Evolutionary conservation across 371 early-diverging fungal species (phyloP), one percentile per base, ranked within the genome.

Genomic region (Saksenaea oblongispora): DNA sequence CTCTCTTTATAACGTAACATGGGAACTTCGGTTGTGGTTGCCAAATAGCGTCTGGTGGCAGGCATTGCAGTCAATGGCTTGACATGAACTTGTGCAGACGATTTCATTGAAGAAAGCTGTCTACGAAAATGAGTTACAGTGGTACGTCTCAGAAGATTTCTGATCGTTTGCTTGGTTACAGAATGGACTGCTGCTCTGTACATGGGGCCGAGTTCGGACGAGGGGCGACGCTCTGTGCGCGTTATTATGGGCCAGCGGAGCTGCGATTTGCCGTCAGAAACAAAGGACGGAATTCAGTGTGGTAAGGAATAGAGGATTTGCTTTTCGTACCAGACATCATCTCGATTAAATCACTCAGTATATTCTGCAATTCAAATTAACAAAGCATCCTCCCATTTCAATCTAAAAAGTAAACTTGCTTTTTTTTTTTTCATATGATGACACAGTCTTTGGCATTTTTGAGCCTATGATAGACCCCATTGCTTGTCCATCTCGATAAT

Each of bases 1-100:
- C 61, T 70, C 14, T 73, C 34, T 15, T 69, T 64, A 58, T 61
- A 60, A n/a, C 44, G 18, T n/a, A 47, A 26, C 15, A 11, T 35
- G 2, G 34, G 39, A 5, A 28, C 54, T 18, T 17, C 27, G 10
- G 59, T 35, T 5, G 44, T 58, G 8, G 67, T 61, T 18, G 67
- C 62, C 53, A 67, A 36, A 28, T 27, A 10, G 15, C 66, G 66
- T 8, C 42, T 47, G 10, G 51, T 22, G 27, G 22, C 24, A 22
- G 26, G 17, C 22, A 22, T 47, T 47, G 24, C 22, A 22, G 17
- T 9, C 8, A 22, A 22, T 10, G 17, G 51, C 22, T 22, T 47
- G 22, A 22, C 22, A 22, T 18, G 51, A 3, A 22, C 24, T 18
- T 22, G 51, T 10, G 24, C 51, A 3, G 51, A 22, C 27, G 0